Percentiles rank a stretch among this genome's conserved stretches.
Evolutionary conservation across 495 filamentous ascomycete genomes (phyloP).

Genomic region (Hypoxylon cercidicola): DNA sequence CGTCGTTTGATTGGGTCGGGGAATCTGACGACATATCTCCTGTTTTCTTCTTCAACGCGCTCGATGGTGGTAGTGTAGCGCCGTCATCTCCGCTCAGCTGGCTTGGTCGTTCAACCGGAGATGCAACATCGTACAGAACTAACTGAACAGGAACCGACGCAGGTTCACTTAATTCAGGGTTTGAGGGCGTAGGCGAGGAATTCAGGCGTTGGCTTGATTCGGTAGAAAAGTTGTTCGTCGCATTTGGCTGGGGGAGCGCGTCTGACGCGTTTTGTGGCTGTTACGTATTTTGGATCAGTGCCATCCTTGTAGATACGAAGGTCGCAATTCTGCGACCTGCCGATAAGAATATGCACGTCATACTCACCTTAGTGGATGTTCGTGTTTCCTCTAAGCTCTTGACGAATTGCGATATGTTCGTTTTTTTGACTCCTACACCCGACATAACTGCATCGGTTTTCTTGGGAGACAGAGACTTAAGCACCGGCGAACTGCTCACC

Average conservation of each 20-base stretch:
- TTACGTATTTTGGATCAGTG: slow-evolving; percentile 43
- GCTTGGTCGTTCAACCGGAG: slow-evolving; percentile 10
- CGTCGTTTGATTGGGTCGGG: slow-evolving; percentile 57
- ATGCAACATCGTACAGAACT: slow-evolving; percentile 17
- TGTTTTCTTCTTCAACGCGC: slow-evolving; percentile 16
- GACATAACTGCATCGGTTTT: background rate
- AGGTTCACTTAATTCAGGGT: background rate
- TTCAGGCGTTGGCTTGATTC: slow-evolving; percentile 8
- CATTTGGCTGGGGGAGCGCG: slow-evolving; percentile 20
- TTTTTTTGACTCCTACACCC: slow-evolving; percentile 11
- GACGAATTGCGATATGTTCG: slow-evolving; percentile 3
- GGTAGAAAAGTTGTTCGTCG: slow-evolving; percentile 12
- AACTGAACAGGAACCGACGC: slow-evolving; percentile 4
- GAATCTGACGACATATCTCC: slow-evolving; percentile 49
- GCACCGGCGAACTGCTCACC: too few species aligned
- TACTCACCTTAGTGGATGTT: slow-evolving; percentile 11
- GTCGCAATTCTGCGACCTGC: slow-evolving; percentile 11
- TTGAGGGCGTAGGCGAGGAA: background rate
- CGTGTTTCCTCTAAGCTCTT: background rate
- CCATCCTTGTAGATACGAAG: slow-evolving; percentile 38
- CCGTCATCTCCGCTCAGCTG: slow-evolving; percentile 25
- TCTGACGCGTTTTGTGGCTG: slow-evolving; percentile 39
- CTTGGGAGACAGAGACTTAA: slow-evolving; percentile 15
- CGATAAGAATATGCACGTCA: slow-evolving; percentile 25
- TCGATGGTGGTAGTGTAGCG: slow-evolving; percentile 10